Percentiles rank a stretch among this genome's conserved stretches.
phyloP scores from a whole-genome alignment of 2,329 filamentous ascomycete genomes.

The Ustulina deusta region DNA sequence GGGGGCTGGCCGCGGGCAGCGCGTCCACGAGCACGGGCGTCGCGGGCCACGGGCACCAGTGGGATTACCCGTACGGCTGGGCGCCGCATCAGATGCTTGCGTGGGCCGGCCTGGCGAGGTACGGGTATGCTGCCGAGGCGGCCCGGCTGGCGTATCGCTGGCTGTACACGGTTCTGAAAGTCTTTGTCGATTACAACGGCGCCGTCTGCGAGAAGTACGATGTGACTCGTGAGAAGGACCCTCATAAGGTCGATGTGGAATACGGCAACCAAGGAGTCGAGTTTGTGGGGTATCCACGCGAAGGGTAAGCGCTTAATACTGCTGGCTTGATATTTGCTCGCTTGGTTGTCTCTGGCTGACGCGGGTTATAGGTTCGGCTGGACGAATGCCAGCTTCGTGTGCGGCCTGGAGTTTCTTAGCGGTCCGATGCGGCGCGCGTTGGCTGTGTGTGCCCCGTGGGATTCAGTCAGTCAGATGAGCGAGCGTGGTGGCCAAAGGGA shows the following conservation, averaged over 20 bases:
- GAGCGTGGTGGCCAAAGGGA: too few species aligned
- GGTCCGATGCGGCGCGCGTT: conserved; percentile 13
- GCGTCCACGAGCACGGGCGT: neutral
- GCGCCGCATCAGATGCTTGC: conserved; percentile 31
- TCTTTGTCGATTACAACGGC: conserved; percentile 31
- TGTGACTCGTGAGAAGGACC: conserved; percentile 16
- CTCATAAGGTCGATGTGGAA: conserved; percentile 21
- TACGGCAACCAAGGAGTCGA: conserved; percentile 28
- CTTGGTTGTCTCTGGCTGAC: neutral
- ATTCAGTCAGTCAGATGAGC: neutral
- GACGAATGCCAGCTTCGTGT: conserved; percentile 28
- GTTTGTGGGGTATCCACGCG: conserved; percentile 21
- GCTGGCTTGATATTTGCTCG: neutral
- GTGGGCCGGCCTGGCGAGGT: conserved; percentile 21
- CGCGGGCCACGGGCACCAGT: conserved; percentile 13
- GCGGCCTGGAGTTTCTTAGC: conserved; percentile 14
- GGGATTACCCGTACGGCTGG: conserved; percentile 32
- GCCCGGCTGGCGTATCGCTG: conserved; percentile 28
- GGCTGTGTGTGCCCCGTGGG: conserved; percentile 18
- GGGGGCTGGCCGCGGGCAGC: conserved; percentile 23
- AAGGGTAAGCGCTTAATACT: conserved; percentile 18
- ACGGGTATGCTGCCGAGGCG: conserved; percentile 18
- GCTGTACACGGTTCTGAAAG: conserved; percentile 28
- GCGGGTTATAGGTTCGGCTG: conserved; percentile 18
- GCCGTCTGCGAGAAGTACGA: conserved; percentile 31